These are phyloP conservation scores for Metarhizium brunneum DNA, from an alignment of 2,329 filamentous ascomycete species.

Conservation along the genomic window DNA sequence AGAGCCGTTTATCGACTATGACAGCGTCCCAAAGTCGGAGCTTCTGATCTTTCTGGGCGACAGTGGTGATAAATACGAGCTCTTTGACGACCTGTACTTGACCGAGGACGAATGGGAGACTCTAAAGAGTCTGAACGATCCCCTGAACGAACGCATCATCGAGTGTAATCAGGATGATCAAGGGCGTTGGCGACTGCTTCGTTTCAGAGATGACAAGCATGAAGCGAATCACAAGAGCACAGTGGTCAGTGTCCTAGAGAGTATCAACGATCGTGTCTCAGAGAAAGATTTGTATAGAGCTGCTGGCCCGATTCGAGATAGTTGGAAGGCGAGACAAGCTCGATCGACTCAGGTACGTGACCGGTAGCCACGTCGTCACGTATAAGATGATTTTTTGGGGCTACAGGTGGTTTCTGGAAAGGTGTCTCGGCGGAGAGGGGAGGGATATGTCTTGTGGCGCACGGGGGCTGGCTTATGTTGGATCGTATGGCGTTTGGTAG, in stretches of 20 bases:
- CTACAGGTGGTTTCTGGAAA: too few species aligned
- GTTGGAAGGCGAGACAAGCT: slow-evolving; percentile 61
- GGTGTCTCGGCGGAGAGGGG: too few species aligned
- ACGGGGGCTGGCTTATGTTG: not conserved
- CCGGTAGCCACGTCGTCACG: slow-evolving; percentile 1
- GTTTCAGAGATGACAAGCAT: slow-evolving; percentile 86
- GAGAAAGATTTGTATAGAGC: slow-evolving; percentile 68
- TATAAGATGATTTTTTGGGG: not conserved
- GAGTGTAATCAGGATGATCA: slow-evolving; percentile 77
- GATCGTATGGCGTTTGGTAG: slow-evolving; percentile 2
- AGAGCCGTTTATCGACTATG: slow-evolving; percentile 65
- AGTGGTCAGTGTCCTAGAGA: slow-evolving; percentile 78
- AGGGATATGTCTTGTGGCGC: not conserved
- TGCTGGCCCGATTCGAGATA: slow-evolving; percentile 62
- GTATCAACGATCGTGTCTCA: slow-evolving; percentile 77
- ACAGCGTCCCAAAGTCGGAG: slow-evolving; percentile 64
- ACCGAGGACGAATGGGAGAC: slow-evolving; percentile 73
- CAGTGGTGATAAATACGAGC: slow-evolving; percentile 45
- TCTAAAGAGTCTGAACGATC: slow-evolving; percentile 63
- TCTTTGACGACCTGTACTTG: slow-evolving; percentile 59
- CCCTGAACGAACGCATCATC: slow-evolving; percentile 78
- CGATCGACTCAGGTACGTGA: slow-evolving; percentile 17
- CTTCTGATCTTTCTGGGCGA: slow-evolving; percentile 62
- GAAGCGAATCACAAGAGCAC: slow-evolving; percentile 84
- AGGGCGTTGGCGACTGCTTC: slow-evolving; percentile 74